Base-by-base conservation (phyloP, 73 alveolate genomes). In the Paramecium tetraurelia region DNA sequence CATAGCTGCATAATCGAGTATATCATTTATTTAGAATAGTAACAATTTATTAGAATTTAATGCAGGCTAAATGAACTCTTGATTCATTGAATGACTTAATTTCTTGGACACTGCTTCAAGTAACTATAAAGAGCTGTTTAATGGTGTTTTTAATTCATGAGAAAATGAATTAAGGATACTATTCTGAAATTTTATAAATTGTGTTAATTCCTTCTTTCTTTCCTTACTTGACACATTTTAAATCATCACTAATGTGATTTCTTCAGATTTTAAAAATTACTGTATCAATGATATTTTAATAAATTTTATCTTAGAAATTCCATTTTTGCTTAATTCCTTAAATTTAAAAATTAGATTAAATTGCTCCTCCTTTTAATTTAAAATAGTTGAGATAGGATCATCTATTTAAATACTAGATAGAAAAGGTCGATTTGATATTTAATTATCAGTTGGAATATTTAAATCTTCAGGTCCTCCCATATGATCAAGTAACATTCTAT, bases 61-160 rank as follows among this genome's bases (percentile, higher is more conserved):
- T 22, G 94, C 86, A 71, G 94, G 94, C 14, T 44, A 36, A 41
- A 89, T 27, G 46, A 46, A 89, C 18, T 89, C 41, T 12, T 63
- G 27, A 53, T 53, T 44, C 43, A 89, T 29, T 41, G 44, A 58
- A 20, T 20, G 46, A 16, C 36, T 36, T 40, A 89, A 33, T 44
- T 70, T 43, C 27, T 46, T 27, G 11, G 69, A 36, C 2, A 89
- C n/a, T 24, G 33, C 70, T 89, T 69, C 80, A 14, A 89, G 68
- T 46, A 89, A 41, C n/a, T 41, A 31, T 48, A 89, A 20, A 21
- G 76, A 58, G 33, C 94, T 40, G 48, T 71, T 89, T 40, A 89
- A 83, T 2, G 94, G 94, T n/a, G 94, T 89, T 29, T 85, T 89
- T 16, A 89, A 44, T 59, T 89, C 94, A 71, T 89, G 94, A 43